Evolutionary conservation across 2,329 filamentous ascomycete species (phyloP).

Genomic region (Sporothrix pallida): DNA sequence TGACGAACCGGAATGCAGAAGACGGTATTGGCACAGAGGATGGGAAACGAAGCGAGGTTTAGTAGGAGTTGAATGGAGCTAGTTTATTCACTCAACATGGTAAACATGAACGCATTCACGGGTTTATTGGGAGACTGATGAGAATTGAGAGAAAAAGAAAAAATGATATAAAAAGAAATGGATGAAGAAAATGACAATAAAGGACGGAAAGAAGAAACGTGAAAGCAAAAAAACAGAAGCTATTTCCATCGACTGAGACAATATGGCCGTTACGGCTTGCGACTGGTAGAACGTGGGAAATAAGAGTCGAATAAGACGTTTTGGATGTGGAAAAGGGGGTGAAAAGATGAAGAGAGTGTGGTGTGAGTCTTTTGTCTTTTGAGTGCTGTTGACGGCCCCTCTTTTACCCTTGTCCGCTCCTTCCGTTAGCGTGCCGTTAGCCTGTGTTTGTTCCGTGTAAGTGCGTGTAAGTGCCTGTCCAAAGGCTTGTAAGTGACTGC

Average conservation of each 20-base stretch:
- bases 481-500: too few species aligned
- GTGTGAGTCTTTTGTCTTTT: too few species aligned
- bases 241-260: slow-evolving; percentile 1
- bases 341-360: background rate
- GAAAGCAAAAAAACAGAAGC: background rate
- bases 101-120: too few species aligned
- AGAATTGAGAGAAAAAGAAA: too few species aligned
- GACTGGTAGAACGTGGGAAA: background rate
- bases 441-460: background rate
- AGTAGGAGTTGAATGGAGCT: background rate
- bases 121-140: too few species aligned
- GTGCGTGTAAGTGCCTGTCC: too few species aligned
- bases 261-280: background rate
- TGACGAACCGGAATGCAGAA: slow-evolving; percentile 15
- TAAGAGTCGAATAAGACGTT: background rate
- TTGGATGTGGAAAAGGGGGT: background rate
- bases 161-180: too few species aligned
- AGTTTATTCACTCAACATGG: background rate
- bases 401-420: too few species aligned
- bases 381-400: slow-evolving; percentile 2
- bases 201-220: background rate
- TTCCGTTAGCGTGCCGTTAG: slow-evolving; percentile 17
- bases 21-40: slow-evolving; percentile 3
- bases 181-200: background rate
- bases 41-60: background rate